phyloP scores from a whole-genome alignment of 108 stramenopile species.

The Thalassiosira profunda region DNA sequence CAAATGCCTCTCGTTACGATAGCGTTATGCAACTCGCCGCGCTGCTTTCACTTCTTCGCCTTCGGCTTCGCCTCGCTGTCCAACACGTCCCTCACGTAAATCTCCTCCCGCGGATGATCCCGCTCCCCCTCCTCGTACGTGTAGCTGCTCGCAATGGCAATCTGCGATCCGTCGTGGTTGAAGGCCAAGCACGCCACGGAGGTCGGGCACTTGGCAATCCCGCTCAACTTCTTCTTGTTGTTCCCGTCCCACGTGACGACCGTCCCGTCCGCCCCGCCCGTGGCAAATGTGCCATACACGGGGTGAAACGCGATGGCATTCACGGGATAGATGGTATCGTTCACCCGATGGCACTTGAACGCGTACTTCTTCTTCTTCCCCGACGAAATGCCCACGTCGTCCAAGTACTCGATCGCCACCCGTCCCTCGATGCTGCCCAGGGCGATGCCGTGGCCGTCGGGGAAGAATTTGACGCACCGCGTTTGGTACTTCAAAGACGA shows the following conservation, averaged over 20 bases:
- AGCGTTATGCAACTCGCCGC: background rate
- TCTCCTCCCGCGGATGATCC: constrained; percentile 91
- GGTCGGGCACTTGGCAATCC: constrained; percentile 76
- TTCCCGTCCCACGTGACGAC: constrained; percentile 96
- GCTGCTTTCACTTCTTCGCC: background rate
- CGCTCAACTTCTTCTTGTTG: constrained; percentile 84
- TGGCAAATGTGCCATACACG: constrained; percentile 84
- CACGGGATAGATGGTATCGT: constrained; percentile 95
- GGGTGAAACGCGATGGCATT: constrained; percentile 98
- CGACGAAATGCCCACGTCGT: constrained; percentile 62
- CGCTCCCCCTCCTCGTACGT: constrained; percentile 98
- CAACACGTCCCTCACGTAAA: constrained; percentile 78
- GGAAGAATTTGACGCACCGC: constrained; percentile 83
- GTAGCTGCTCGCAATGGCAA: constrained; percentile 95
- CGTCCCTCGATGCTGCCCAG: constrained; percentile 96
- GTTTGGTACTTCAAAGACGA: constrained; percentile 91
- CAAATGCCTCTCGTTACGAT: background rate
- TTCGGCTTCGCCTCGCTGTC: constrained; percentile 64
- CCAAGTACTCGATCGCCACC: constrained; percentile 95
- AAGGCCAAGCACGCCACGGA: constrained; percentile 92
- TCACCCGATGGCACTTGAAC: constrained; percentile 98
- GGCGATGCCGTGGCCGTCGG: constrained; percentile 81
- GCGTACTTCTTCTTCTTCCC: constrained; percentile 83
- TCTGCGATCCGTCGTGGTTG: constrained; percentile 71
- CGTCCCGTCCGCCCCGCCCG: constrained; percentile 93